Base-by-base conservation (phyloP, 352 stramenopile species). In the Phytophthora brassicae region DNA sequence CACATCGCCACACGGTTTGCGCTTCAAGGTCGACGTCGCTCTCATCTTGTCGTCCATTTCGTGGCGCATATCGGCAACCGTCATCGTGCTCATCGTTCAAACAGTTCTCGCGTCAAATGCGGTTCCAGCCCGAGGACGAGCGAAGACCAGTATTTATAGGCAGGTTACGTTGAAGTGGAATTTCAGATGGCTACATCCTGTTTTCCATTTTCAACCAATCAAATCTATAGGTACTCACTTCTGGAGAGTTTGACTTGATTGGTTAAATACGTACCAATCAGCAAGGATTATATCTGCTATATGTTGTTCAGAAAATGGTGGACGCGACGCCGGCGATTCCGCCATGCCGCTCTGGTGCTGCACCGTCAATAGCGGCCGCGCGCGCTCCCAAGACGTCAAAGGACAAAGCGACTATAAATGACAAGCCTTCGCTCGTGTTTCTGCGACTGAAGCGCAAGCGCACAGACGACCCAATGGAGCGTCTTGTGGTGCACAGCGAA, bases 391-490 rank as follows among this genome's bases (percentile, higher is more conserved):
- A 45, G 31, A 39, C 22, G 12, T 38, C 50, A 4, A 63, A 61
- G 17, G 11, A 7, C 6, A 44, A 56, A 6, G 2, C 36, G 0
- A 38, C 56, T 0, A 8, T 20, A 4, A 50, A 71, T 60, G 53
- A 56, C 24, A 68, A 65, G 46, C 70, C 74, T 22, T 79, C 77
- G 47, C 70, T 75, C 23, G 85, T 94, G 23, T 88, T 94, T 31
- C 49, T 94, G 50, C 84, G 86, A 16, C 71, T 94, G 24, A 94
- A 94, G 64, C 86, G 86, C 56, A 90, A 90, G 64, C 83, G 86
- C 45, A 88, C 81, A n/a, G 86, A 92, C 36, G 73, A 88, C n/a
- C 83, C 81, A 2, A 67, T 93, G 50, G 82, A 89, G 54, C 64
- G 62, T 46, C 60, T 94, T 4, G 66, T 92, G 46, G 79, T 94